Conservation (phyloP, 2,329 filamentous ascomycete genomes). For the Calonectria hongkongensis region DNA sequence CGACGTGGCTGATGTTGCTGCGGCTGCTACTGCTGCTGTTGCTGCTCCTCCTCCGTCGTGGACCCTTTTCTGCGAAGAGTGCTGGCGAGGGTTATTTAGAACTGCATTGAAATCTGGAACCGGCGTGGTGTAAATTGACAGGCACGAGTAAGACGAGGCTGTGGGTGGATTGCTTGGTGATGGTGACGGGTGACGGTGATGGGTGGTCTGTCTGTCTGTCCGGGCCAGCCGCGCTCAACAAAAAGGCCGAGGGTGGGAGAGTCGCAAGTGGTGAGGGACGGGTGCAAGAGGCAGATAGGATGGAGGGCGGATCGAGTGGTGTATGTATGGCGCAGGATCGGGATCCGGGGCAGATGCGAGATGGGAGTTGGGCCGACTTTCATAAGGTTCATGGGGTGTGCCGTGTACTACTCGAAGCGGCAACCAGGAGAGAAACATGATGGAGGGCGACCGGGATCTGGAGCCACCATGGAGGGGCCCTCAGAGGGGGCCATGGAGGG, state of each 20-base stretch:
- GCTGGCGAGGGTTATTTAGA: constrained; percentile 3
- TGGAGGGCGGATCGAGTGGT: constrained; percentile 29
- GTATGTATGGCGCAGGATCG: constrained; percentile 28
- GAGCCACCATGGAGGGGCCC: constrained; percentile 35
- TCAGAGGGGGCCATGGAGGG: constrained; percentile 48
- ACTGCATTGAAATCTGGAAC: constrained; percentile 29
- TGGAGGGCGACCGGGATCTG: constrained; percentile 44
- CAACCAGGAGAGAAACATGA: constrained; percentile 38
- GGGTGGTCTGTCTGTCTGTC: constrained; percentile 16
- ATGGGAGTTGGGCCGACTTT: constrained; percentile 49
- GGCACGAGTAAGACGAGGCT: constrained; percentile 13
- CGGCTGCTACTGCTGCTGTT: too few species aligned
- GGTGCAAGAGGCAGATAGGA: background rate
- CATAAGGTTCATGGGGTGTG: constrained; percentile 48
- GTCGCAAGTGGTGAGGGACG: background rate
- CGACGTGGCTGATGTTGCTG: constrained; percentile 17
- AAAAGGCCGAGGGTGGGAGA: background rate
- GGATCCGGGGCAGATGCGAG: constrained; percentile 41
- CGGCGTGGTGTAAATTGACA: background rate
- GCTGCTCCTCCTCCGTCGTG: constrained; percentile 32
- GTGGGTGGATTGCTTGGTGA: background rate
- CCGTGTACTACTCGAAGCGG: constrained; percentile 31
- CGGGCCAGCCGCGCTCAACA: constrained; percentile 26
- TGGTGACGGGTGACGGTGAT: background rate
- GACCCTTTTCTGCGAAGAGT: constrained; percentile 26